These are phyloP conservation scores for Fragilaria radians DNA, from an alignment of 108 stramenopile genomes.

Conservation along the genomic window DNA sequence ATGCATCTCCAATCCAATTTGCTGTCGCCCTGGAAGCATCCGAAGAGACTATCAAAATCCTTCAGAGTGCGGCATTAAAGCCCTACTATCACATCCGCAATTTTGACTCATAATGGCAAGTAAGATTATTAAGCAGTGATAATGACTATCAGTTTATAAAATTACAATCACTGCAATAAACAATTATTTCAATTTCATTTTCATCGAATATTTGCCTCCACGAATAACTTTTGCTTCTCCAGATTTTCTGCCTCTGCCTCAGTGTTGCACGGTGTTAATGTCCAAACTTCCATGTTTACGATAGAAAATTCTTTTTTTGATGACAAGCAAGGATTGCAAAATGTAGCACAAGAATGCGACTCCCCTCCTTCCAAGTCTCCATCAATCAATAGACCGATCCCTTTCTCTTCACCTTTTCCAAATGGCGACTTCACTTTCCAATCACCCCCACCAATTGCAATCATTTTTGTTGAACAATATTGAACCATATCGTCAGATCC, in stretches of 20 bases:
- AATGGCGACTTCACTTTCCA: conserved; percentile 6
- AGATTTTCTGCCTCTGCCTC: conserved; percentile 57
- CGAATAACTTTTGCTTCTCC: conserved; percentile 46
- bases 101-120: no score
- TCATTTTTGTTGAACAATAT: conserved; percentile 53
- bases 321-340: conserved; percentile 48
- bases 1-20: no score
- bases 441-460: conserved; percentile 68
- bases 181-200: no score
- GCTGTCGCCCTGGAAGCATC: no score
- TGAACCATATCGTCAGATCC: conserved; percentile 60
- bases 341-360: conserved; percentile 67
- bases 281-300: conserved; percentile 70
- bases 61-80: no score
- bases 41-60: no score
- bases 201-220: conserved; percentile 13
- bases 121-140: no score
- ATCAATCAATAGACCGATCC: conserved; percentile 62
- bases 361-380: conserved; percentile 56
- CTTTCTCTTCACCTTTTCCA: conserved; percentile 36
- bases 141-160: no score
- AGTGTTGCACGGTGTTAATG: conserved; percentile 57
- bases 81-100: no score
- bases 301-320: conserved; percentile 43
- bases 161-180: no score